phyloP scores from a whole-genome alignment of 2,329 filamentous ascomycete species.

The Aphanocladium album region DNA sequence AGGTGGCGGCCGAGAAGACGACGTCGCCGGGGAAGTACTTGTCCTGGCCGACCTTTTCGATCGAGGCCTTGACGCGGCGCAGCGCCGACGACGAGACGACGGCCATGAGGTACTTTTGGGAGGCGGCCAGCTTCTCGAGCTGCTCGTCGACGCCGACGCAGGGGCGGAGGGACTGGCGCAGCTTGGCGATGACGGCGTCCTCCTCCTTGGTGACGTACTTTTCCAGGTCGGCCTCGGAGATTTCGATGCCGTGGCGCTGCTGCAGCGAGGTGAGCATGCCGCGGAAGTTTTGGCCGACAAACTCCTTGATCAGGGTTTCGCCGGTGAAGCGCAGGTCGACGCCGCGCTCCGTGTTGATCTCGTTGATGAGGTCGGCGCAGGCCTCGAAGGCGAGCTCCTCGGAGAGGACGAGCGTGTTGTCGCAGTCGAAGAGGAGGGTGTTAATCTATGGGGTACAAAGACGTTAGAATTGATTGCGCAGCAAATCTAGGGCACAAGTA shows the following conservation, averaged over 20 bases:
- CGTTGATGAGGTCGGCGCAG: slow-evolving; percentile 82
- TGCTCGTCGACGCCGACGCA: slow-evolving; percentile 65
- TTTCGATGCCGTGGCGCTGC: slow-evolving; percentile 67
- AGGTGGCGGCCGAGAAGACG: slow-evolving; percentile 78
- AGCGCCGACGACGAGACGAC: slow-evolving; percentile 80
- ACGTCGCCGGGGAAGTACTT: slow-evolving; percentile 72
- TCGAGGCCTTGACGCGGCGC: slow-evolving; percentile 69
- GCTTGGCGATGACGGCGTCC: slow-evolving; percentile 76
- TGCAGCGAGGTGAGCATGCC: slow-evolving; percentile 80
- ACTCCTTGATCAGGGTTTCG: slow-evolving; percentile 73
- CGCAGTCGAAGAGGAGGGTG: slow-evolving; percentile 68
- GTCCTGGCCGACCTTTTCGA: slow-evolving; percentile 74
- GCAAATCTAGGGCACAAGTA: neutral
- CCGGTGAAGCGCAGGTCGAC: slow-evolving; percentile 69
- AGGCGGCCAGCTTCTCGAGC: slow-evolving; percentile 57
- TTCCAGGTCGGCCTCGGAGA: slow-evolving; percentile 65
- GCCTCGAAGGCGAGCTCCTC: slow-evolving; percentile 89
- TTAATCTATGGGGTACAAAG: slow-evolving; percentile 43
- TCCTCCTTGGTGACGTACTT: slow-evolving; percentile 72
- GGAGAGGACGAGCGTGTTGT: slow-evolving; percentile 92
- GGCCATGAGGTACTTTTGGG: slow-evolving; percentile 64
- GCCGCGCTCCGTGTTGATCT: slow-evolving; percentile 66
- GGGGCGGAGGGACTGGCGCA: slow-evolving; percentile 61
- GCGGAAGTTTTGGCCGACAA: slow-evolving; percentile 91
- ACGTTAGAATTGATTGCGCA: neutral